Evolutionary conservation across 2,329 filamentous ascomycete genomes (phyloP), one percentile per base, ranked within the genome.

Genomic region (Aspergillus pseudotamarii): DNA sequence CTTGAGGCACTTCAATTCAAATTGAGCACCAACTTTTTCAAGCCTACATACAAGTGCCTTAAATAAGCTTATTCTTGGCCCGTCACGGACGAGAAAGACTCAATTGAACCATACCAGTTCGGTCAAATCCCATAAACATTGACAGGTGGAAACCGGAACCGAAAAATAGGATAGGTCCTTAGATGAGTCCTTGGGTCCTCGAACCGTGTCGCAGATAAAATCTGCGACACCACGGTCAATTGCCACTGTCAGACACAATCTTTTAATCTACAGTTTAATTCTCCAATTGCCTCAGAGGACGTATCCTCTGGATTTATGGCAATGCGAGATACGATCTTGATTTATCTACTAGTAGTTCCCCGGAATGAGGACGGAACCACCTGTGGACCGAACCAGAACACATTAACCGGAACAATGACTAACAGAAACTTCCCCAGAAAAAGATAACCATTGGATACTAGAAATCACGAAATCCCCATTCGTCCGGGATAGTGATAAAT

Each of bases 401-500:
- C 30, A 50, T 21, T 38, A 32, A 12, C 46, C 32, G 46, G 53
- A 59, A 12, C 46, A 34, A 38, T 59, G 57, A 59, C 57, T 59
- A 59, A 59, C 36, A 28, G 46, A 50, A 59, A 59, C 23, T 59
- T 51, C 57, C 46, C 46, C 57, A 23, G 46, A 53, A 21, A 41
- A 23, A n/a, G 10, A 14, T n/a, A 14, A 53, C 19, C 16, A n/a
- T 19, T 36, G 14, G 16, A 41, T n/a, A 8, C n/a, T 41, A 8
- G 21, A 4, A 30, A 36, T 36, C 28, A 54, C 30, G 28, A 30
- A 32, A n/a, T n/a, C 14, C n/a, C 45, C 21, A 43, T 58, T 36
- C 30, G 32, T 34, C 43, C 56, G 30, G n/a, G n/a, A 19, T 11
- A 12, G 16, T 45, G 19, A n/a, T 51, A 59, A 59, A 59, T 59